Evolutionary conservation across 192 early-diverging fungal genomes (phyloP), one percentile per base, ranked within the genome.

Genomic region (Umbelopsis sp.): DNA sequence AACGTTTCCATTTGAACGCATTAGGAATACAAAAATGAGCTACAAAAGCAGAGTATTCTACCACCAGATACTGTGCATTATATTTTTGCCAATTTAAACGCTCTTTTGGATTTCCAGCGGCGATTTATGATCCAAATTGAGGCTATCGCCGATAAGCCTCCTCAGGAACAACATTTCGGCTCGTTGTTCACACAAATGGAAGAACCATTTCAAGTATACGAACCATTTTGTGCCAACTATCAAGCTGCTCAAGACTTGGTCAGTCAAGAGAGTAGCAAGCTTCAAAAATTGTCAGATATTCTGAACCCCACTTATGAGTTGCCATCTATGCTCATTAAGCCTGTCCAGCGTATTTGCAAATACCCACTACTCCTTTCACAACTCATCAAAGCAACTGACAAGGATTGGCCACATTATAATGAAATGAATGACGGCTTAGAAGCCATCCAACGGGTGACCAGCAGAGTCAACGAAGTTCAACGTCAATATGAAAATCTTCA

Each of bases 311-410:
- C 87, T 66, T 91, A 95, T 69, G 93, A 91, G 79, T 79, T 99
- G 71, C 94, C 93, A 21, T 93, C 91, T 7, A 92, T 93, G 82
- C 85, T 99, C 65, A 99, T 99, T 83, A 97, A 98, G 74, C 98
- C 98, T 3, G 89, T 99, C 9, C 98, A 99, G 81, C 89, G 98
- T 54, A 94, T 98, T 69, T 97, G 96, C 85, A 96, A 96, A 85
- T 99, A 99, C 82, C 96, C 96, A 45, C 81, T 99, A 66, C 86
- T 99, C 21, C 82, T 96, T 69, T 83, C 85, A 69, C 91, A 91
- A 68, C 76, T 90, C 62, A 78, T 87, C 75, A 91, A 91, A 75
- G 83, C 82, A 71, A 91, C 87, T 41, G 81, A 90, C 70, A 77
- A 81, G 49, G 65, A 77, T 25, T 86, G 84, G 68, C 85, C 86